phyloP scores from a whole-genome alignment of 192 early-diverging fungal species.

The Coemansia sp. region DNA sequence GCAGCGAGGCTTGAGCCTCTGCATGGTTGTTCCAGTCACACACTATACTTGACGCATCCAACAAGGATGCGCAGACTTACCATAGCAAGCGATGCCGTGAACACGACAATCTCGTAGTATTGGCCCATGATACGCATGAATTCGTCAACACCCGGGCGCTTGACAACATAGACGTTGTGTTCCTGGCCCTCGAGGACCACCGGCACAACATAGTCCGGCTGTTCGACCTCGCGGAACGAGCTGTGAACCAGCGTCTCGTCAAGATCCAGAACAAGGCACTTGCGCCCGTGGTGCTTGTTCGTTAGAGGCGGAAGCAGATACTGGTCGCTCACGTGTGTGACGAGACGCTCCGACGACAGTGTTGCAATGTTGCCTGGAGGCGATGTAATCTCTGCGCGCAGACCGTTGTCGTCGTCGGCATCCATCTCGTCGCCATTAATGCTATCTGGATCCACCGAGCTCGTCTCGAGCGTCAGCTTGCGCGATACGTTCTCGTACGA shows the following conservation, averaged over 20 bases:
- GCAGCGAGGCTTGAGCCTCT: constrained; percentile 6
- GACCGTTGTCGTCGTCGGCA: constrained; percentile 39
- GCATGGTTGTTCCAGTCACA: constrained; percentile 6
- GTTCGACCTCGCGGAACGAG: constrained; percentile 76
- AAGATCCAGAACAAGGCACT: constrained; percentile 94
- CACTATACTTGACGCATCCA: constrained; percentile 7
- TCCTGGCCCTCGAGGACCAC: constrained; percentile 88
- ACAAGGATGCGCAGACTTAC: constrained; percentile 28
- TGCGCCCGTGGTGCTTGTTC: constrained; percentile 68
- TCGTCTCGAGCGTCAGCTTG: constrained; percentile 42
- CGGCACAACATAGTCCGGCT: constrained; percentile 90
- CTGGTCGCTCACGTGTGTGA: constrained; percentile 36
- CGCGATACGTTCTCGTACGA: constrained; percentile 43
- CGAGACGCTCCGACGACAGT: constrained; percentile 51
- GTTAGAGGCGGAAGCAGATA: constrained; percentile 69
- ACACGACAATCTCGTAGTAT: constrained; percentile 92
- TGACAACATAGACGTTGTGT: constrained; percentile 95
- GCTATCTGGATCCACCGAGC: constrained; percentile 47
- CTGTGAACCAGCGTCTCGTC: constrained; percentile 98
- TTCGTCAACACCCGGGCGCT: constrained; percentile 92
- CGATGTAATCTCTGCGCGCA: constrained; percentile 51
- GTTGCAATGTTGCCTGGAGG: constrained; percentile 52
- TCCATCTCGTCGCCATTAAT: constrained; percentile 40
- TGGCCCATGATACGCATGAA: constrained; percentile 85
- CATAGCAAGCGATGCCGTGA: constrained; percentile 90